Percentiles rank a stretch among this genome's conserved stretches.
Evolutionary conservation across 306 rosid genomes (phyloP).

Genomic region (Castanopsis chinensis): DNA sequence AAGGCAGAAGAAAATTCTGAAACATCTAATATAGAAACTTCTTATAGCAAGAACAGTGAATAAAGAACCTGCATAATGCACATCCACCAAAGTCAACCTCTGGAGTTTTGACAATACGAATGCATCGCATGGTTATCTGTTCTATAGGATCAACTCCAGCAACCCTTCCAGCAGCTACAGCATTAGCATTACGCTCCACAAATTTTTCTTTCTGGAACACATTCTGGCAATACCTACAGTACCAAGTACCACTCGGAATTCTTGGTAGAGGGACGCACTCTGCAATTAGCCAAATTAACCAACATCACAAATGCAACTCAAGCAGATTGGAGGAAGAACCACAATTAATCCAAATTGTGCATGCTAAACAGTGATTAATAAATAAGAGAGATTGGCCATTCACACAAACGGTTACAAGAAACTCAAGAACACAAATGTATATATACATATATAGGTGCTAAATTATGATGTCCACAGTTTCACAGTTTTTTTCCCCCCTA

Average conservation of each 20-base stretch:
- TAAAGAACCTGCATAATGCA: conserved; percentile 60
- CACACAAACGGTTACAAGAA: not conserved
- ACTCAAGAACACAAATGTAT: not conserved
- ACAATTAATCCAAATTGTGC: not conserved
- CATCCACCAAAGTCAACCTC: conserved; percentile 73
- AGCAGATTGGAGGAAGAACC: not conserved
- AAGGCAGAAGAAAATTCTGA: not conserved
- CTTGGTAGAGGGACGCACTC: conserved; percentile 71
- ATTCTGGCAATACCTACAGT: conserved; percentile 81
- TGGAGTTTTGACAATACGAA: conserved; percentile 65
- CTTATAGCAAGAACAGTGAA: not conserved
- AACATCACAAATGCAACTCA: conserved; percentile 1
- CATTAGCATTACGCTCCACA: conserved; percentile 63
- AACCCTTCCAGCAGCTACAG: conserved; percentile 75
- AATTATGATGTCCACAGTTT: not conserved
- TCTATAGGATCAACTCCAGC: conserved; percentile 65
- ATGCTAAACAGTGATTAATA: not conserved
- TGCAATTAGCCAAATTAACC: conserved; percentile 33
- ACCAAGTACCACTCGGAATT: conserved; percentile 74
- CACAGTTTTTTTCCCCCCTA: not conserved
- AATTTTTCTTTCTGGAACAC: conserved; percentile 52
- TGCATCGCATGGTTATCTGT: conserved; percentile 73
- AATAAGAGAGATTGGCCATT: not conserved
- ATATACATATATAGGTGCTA: not conserved
- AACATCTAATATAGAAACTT: not conserved